Evolutionary conservation across 2,329 filamentous ascomycete genomes (phyloP).

Genomic region (Botrytis elliptica): DNA sequence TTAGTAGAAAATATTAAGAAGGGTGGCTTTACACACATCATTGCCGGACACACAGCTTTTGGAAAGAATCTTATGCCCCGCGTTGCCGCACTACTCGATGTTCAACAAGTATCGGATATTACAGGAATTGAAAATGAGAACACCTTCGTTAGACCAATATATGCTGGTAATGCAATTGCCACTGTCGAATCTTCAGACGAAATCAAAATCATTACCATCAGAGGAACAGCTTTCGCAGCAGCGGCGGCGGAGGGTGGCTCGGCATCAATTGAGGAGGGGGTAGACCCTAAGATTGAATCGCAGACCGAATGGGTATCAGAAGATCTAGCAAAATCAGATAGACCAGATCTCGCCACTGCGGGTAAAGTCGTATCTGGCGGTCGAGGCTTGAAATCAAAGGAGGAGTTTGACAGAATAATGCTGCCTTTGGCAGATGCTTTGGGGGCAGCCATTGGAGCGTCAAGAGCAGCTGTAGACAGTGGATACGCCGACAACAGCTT

Average conservation of each 20-base stretch:
- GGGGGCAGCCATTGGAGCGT: constrained; percentile 93
- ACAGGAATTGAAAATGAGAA: constrained; percentile 83
- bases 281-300: constrained; percentile 74
- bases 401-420: constrained; percentile 93
- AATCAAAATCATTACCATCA: constrained; percentile 87
- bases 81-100: constrained; percentile 86
- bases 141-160: constrained; percentile 94
- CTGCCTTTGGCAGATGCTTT: constrained; percentile 87
- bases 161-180: constrained; percentile 94
- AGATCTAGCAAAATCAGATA: constrained; percentile 87
- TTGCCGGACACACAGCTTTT: constrained; percentile 90
- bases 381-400: constrained; percentile 93
- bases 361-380: constrained; percentile 88
- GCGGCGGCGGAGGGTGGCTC: constrained; percentile 70
- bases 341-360: constrained; percentile 90
- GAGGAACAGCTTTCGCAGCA: constrained; percentile 86
- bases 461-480: constrained; percentile 90
- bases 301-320: constrained; percentile 90
- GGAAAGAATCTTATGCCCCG: constrained; percentile 93
- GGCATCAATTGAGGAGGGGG: constrained; percentile 75
- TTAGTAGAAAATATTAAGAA: constrained; percentile 97
- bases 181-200: constrained; percentile 88
- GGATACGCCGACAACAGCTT: constrained; percentile 98
- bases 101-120: constrained; percentile 91
- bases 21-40: constrained; percentile 86